Evolutionary conservation across 208 protist species (phyloP), one percentile per base, ranked within the genome.

Genomic region (Acanthamoeba polyphaga): DNA sequence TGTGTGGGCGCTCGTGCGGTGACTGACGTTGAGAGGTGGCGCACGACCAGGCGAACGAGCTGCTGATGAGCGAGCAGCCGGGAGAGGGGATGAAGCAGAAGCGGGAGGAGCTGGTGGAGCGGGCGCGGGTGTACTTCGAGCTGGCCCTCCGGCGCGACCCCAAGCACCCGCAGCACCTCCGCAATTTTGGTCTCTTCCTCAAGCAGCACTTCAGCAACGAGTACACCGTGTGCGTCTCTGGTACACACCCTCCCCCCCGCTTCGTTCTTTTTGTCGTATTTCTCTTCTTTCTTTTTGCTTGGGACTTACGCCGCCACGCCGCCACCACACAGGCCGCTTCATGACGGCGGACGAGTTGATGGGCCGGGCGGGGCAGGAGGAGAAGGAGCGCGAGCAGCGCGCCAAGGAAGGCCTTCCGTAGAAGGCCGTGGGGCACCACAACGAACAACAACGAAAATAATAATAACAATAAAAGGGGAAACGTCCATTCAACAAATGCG

Each of bases 181-280:
- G 51, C 60, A 91, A 91, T 72, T 91, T 74, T 91, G 85, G 58
- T 38, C 85, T 91, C 55, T 91, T 91, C 58, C 51, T 91, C 85
- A 64, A 91, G 58, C 85, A 85, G 46, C 76, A 85, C 76, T 85
- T 85, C 46, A 58, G 38, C 76, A 85, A 85, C 46, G 49, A 85
- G 24, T 9, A 60, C 76, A 85, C 76, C n/a, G 76, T 60, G 12
- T 32, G 12, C 46, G 8, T 85, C 49, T 4, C 9, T 2, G 76
- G 76, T 85, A 60, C 6, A 0, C 22, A 43, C 70, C 7, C 24
- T n/a, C 32, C 34, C 22, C 34, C 34, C 13, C 15, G 8, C 70
- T 80, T 24, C 6, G 27, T 43, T 80, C 10, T 43, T 80, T 9
- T 38, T n/a, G 10, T 32, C 8, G 68, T 32, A 9, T 22, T 78